Conservation (phyloP, 495 filamentous ascomycete genomes). For the Aspergillus coremiiformis region DNA sequence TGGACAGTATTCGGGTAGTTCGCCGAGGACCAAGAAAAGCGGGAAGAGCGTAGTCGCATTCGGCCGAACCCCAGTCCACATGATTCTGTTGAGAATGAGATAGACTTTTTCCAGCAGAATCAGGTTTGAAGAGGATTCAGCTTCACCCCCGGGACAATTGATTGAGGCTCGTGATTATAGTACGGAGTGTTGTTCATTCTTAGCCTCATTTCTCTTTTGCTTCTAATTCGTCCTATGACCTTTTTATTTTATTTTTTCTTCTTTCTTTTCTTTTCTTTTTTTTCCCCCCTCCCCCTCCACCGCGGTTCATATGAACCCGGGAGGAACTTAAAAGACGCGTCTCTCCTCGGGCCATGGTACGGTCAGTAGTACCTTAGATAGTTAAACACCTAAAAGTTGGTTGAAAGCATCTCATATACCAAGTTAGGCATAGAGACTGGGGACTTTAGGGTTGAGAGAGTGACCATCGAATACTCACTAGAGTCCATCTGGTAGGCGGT, state of each 20-base stretch:
- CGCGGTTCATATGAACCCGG: neutral
- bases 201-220: neutral
- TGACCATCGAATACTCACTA: neutral
- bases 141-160: neutral
- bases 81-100: neutral
- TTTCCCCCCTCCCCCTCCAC: neutral
- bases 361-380: no score
- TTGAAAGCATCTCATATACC: neutral
- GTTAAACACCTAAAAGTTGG: neutral
- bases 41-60: neutral
- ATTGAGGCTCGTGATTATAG: neutral
- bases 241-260: no score
- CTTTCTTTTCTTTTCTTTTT: no score
- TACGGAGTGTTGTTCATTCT: neutral
- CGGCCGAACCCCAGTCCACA: neutral
- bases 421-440: neutral
- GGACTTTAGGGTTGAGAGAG: neutral
- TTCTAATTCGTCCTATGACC: neutral
- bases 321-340: neutral
- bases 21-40: no score
- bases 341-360: neutral
- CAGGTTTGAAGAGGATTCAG: neutral
- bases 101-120: no score
- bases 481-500: neutral
- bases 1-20: no score